Conservation (phyloP, 2,329 filamentous ascomycete species). For the Lasiodiplodia theobromae region DNA sequence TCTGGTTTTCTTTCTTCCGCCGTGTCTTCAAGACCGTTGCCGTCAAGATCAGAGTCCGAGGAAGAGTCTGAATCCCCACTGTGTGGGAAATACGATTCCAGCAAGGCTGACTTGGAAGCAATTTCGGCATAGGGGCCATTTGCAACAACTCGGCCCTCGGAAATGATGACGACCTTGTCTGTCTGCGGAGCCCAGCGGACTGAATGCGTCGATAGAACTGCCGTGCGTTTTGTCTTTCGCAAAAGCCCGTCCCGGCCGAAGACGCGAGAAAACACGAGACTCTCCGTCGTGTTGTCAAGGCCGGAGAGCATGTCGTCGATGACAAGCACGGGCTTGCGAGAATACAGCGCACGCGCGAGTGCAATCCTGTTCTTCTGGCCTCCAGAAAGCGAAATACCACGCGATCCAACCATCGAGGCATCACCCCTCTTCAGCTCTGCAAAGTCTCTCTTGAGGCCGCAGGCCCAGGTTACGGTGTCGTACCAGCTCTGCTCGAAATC, state of each 20-base stretch:
- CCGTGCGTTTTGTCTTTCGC: constrained; percentile 35
- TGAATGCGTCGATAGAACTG: constrained; percentile 31
- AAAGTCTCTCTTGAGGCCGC: constrained; percentile 46
- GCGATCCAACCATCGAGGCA: constrained; percentile 58
- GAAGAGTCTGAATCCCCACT: not conserved
- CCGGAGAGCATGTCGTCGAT: constrained; percentile 62
- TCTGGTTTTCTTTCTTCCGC: not conserved
- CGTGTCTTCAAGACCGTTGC: not conserved
- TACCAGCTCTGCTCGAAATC: constrained; percentile 48
- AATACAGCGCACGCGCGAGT: constrained; percentile 62
- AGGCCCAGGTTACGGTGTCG: constrained; percentile 43
- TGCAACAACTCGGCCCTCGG: not conserved
- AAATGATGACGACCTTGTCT: constrained; percentile 30
- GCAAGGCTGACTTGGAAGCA: not conserved
- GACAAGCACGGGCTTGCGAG: constrained; percentile 55
- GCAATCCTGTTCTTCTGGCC: constrained; percentile 62
- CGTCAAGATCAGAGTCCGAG: not conserved
- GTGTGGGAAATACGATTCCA: not conserved
- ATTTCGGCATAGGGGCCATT: constrained; percentile 5
- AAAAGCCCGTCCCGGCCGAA: constrained; percentile 57
- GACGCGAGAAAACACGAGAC: constrained; percentile 56
- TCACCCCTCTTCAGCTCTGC: constrained; percentile 43
- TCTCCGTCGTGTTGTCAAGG: constrained; percentile 58
- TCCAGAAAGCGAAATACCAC: constrained; percentile 60
- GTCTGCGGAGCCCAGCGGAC: constrained; percentile 22